phyloP scores from a whole-genome alignment of 805 yeast genomes.

The Candida schatavii region DNA sequence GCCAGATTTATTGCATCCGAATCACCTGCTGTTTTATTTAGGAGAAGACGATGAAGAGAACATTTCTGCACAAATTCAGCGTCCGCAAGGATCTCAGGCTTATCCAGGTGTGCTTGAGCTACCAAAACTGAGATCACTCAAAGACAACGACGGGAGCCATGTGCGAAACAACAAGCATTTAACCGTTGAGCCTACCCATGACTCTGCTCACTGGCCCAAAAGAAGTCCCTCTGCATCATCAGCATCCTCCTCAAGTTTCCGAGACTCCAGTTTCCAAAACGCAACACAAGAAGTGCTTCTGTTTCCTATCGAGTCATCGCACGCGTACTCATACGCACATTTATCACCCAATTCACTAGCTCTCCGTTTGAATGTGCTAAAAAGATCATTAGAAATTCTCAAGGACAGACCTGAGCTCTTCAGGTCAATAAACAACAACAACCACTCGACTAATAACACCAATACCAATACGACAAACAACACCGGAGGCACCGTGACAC shows the following conservation, averaged over 20 bases:
- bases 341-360: slow-evolving; percentile 79
- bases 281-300: slow-evolving; percentile 42
- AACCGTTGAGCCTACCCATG: neutral
- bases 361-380: slow-evolving; percentile 68
- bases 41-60: slow-evolving; percentile 4
- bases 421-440: slow-evolving; percentile 17
- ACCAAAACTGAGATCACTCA: neutral
- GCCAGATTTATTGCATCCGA: neutral
- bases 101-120: neutral
- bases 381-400: slow-evolving; percentile 71
- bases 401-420: slow-evolving; percentile 57
- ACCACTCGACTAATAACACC: too few species aligned
- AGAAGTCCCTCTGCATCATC: slow-evolving; percentile 3
- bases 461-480: neutral
- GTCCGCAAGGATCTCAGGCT: neutral
- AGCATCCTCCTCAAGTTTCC: neutral
- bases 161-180: neutral
- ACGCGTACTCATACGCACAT: slow-evolving; percentile 82
- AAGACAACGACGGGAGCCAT: neutral
- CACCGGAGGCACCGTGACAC: neutral
- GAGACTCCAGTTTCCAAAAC: neutral
- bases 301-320: slow-evolving; percentile 77
- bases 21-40: slow-evolving; percentile 4
- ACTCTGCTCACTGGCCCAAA: neutral
- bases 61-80: neutral